These are phyloP conservation scores for Pythium aquatile DNA, from an alignment of 352 stramenopile genomes.

Conservation along the genomic window DNA sequence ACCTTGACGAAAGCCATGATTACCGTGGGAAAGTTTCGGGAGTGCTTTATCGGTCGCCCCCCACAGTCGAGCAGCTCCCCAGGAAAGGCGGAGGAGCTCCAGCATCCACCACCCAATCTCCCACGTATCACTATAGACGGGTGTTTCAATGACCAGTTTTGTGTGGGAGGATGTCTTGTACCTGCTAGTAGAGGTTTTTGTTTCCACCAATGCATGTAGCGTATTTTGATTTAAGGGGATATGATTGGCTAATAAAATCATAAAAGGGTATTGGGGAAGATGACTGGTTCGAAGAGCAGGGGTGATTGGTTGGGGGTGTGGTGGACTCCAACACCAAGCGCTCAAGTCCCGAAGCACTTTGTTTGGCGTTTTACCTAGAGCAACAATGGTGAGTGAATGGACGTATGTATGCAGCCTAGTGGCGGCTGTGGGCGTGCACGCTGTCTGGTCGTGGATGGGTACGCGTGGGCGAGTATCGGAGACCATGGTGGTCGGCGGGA, in stretches of 20 bases:
- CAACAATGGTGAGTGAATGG: constrained; percentile 67
- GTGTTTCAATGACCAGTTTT: background rate
- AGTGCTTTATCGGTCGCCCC: constrained; percentile 31
- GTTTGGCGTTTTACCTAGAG: constrained; percentile 86
- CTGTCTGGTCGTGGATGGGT: background rate
- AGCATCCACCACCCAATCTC: constrained; percentile 22
- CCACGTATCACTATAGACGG: constrained; percentile 10
- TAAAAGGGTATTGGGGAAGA: constrained; percentile 38
- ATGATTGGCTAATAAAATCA: constrained; percentile 40
- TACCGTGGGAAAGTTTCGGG: constrained; percentile 65
- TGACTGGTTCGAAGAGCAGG: constrained; percentile 71
- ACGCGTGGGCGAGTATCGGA: background rate
- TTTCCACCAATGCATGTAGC: constrained; percentile 40
- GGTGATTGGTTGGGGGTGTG: constrained; percentile 29
- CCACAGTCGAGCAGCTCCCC: too few relatives aligned
- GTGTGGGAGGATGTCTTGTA: background rate
- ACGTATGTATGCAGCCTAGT: constrained; percentile 3
- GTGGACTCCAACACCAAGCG: background rate
- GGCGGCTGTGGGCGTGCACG: background rate
- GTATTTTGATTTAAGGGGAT: background rate
- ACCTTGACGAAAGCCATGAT: constrained; percentile 97
- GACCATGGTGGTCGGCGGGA: background rate
- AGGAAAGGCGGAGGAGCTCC: background rate
- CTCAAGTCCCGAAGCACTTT: constrained; percentile 48
- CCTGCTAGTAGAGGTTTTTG: constrained; percentile 7